Conservation (phyloP, 176 grass and related monocot species). For the Metroxylon sagu region DNA sequence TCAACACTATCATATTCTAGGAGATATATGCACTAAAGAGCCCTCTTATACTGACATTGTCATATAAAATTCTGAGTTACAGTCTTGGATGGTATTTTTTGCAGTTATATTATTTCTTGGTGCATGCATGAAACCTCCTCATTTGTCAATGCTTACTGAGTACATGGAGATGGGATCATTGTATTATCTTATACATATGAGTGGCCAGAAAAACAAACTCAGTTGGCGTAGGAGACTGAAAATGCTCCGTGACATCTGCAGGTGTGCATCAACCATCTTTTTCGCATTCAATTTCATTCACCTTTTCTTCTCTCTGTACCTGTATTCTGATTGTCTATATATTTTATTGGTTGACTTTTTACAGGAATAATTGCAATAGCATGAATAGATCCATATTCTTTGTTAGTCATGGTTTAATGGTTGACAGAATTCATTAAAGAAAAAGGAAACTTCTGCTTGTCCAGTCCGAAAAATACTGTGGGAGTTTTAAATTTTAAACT, state of each 20-base stretch:
- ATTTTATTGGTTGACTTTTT: too few species aligned
- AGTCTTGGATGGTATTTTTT: conserved; percentile 24
- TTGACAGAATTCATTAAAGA: too few species aligned
- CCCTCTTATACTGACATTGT: too few species aligned
- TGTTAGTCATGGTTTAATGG: too few species aligned
- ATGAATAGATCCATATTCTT: too few species aligned
- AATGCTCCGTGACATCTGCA: conserved; percentile 99
- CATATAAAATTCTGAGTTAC: too few species aligned
- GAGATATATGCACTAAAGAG: too few species aligned
- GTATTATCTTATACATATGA: conserved; percentile 99
- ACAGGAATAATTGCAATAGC: too few species aligned
- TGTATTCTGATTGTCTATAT: background rate
- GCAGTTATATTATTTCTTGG: conserved; percentile 99
- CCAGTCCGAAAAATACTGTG: too few species aligned
- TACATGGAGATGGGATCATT: conserved; percentile 99
- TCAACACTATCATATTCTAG: too few species aligned
- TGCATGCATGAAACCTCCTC: conserved; percentile 97
- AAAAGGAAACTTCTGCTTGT: too few species aligned
- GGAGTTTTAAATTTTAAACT: too few species aligned
- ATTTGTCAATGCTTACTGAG: conserved; percentile 96
- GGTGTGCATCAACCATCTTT: conserved; percentile 32
- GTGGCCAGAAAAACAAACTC: conserved; percentile 90
- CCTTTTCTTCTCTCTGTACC: background rate
- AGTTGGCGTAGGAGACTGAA: conserved; percentile 98
- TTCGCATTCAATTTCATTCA: background rate